Base-by-base conservation (phyloP, 163 green algal genomes). In the Smithsoniella earleae region DNA sequence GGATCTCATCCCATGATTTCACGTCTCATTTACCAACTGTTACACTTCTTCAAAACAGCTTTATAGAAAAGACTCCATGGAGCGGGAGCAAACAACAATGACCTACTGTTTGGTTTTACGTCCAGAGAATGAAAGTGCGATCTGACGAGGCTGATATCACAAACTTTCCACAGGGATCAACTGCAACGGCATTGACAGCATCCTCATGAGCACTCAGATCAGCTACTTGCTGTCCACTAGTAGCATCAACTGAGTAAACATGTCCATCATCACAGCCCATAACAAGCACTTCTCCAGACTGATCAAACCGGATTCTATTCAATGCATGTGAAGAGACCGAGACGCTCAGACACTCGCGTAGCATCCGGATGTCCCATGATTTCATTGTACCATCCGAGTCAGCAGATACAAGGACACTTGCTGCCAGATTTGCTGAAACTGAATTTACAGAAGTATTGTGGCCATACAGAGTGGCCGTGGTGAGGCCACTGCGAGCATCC, bases 371-470 rank as follows among this genome's bases (percentile, higher is more conserved):
- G 77, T 95, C 89, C 88, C 88, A 95, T 49, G 94, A 75, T 82
- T 93, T 94, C 1, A 90, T 79, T 20, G 85, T 46, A 20, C 89
- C 89, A 74, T 95, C 89, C 36, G 86, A 82, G 62, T 92, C 86
- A 8, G 75, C 80, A 13, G 79, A 86, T 1, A 81, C 85, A 36
- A 92, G 45, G 25, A 62, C 74, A n/a, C 62, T 79, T 77, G 83
- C 87, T 49, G 83, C 44, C 13, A 83, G 73, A 75, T 82, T 88
- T 79, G 91, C 92, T 22, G 75, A 55, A 18, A 86, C 82, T 25
- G 75, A 74, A 78, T 90, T 93, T 79, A 78, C 85, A 54, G 78
- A 87, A 82, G 92, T 94, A 54, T 83, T 73, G 80, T 95, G 89
- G 16, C 89, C 89, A 74, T 92, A 93, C 75, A 90, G 90, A 13